Base-by-base conservation (phyloP, 768 basidiomycete species). In the Amanita inopinata region DNA sequence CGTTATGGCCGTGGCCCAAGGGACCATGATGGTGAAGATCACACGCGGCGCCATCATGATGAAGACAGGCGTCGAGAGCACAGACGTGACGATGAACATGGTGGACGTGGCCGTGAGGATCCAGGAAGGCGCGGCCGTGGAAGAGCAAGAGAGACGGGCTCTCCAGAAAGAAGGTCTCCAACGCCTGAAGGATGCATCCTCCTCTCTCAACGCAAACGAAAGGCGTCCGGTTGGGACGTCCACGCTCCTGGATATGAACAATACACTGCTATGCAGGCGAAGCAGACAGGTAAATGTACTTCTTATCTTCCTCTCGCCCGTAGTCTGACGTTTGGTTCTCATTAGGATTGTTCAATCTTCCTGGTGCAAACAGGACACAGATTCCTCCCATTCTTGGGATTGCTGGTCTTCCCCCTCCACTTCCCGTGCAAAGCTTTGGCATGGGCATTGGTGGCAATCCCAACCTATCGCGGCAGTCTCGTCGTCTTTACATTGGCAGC, bases 301-400 rank as follows among this genome's bases (percentile, higher is more conserved):
- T 20, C 22, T 37, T 25, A 8, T 38, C 40, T 33, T 18, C 23
- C 11, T 45, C 38, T 31, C 23, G 15, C 38, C 43, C 45, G 48
- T 15, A 39, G 23, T 23, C 25, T 22, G 12, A 36, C 24, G 28
- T 17, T 40, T 48, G 11, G n/a, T n/a, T n/a, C n/a, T n/a, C n/a
- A n/a, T n/a, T 53, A 90, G 94, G 96, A 47, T 71, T 96, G 48
- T 97, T 97, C 73, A 93, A 94, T 56, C 79, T 97, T 41, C 96
- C 96, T 33, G 92, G 93, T 34, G 89, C 86, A 46, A 96, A 94
- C 58, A 74, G 91, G 38, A 88, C 84, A 17, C 87, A 90, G 56
- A 82, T 83, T 52, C 83, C 80, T 5, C 83, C 85, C 23, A 89
- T 89, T 49, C 68, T 88, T 25, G 78, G 80, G 10, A 83, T 87